Percentiles rank a stretch among this genome's conserved stretches.
phyloP scores from a whole-genome alignment of 257 asterid genomes.

The Mentha longifolia region DNA sequence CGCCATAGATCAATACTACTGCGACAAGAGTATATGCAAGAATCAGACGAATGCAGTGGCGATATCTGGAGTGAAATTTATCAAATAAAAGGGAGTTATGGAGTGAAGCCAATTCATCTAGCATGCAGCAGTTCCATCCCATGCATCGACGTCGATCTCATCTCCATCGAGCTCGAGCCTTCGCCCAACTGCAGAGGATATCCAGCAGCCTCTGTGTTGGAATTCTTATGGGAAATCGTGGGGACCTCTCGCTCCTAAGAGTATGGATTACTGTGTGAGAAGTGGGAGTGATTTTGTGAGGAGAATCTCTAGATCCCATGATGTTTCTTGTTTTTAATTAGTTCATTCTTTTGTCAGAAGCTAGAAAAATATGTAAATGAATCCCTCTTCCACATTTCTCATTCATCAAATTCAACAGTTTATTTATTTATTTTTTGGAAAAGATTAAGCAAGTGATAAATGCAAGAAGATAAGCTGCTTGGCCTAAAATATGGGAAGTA shows the following conservation, averaged over 20 bases:
- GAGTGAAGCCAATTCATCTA: conserved; percentile 61
- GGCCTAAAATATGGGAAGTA: conserved; percentile 2
- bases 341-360: background rate
- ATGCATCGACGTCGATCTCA: conserved; percentile 55
- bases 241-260: conserved; percentile 61
- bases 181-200: conserved; percentile 35
- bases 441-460: too few species aligned
- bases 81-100: conserved; percentile 65
- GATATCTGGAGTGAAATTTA: conserved; percentile 59
- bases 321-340: conserved; percentile 44
- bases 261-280: conserved; percentile 69
- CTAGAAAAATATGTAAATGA: conserved; percentile 11
- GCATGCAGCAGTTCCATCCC: conserved; percentile 83
- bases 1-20: conserved; percentile 76
- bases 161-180: conserved; percentile 50
- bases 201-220: conserved; percentile 56
- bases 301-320: conserved; percentile 66
- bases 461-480: too few species aligned
- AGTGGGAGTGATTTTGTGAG: conserved; percentile 54
- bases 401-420: background rate
- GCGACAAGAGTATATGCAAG: conserved; percentile 68
- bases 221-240: conserved; percentile 67
- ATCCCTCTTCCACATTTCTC: background rate
- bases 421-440: too few species aligned
- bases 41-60: conserved; percentile 78